Evolutionary conservation across 306 rosid genomes (phyloP).

Genomic region (Myrica gale): DNA sequence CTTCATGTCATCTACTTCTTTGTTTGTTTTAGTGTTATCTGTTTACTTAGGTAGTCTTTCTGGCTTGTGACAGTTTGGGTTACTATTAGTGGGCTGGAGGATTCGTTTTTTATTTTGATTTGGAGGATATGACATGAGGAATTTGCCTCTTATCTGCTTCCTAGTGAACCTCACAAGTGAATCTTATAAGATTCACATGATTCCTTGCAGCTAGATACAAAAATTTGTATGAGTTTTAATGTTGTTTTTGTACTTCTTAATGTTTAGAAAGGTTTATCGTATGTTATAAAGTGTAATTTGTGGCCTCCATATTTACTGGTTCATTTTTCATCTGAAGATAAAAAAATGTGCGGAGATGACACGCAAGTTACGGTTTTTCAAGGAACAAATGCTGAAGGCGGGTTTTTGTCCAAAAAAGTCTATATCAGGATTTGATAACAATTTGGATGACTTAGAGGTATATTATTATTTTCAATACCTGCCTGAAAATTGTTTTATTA

Average conservation of each 20-base stretch:
- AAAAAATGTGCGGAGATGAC: constrained; percentile 97
- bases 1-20: not conserved
- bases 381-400: constrained; percentile 88
- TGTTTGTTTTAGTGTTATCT: not conserved
- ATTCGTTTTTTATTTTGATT: not conserved
- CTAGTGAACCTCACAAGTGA: not conserved
- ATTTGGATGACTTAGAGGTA: constrained; percentile 84
- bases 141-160: not conserved
- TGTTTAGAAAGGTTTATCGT: constrained; percentile 8
- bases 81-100: no score
- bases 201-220: not conserved
- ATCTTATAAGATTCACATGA: not conserved
- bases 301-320: constrained; percentile 17
- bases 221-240: not conserved
- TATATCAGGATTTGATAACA: constrained; percentile 41
- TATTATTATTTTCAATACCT: constrained; percentile 5
- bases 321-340: constrained; percentile 50
- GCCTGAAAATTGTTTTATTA: constrained; percentile 6
- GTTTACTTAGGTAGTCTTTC: not conserved
- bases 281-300: constrained; percentile 15
- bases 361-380: constrained; percentile 79
- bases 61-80: not conserved
- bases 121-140: not conserved
- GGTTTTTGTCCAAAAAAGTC: constrained; percentile 57
- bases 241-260: not conserved